Evolutionary conservation across 257 asterid species (phyloP).

Genomic region (Salvia miltiorrhiza): DNA sequence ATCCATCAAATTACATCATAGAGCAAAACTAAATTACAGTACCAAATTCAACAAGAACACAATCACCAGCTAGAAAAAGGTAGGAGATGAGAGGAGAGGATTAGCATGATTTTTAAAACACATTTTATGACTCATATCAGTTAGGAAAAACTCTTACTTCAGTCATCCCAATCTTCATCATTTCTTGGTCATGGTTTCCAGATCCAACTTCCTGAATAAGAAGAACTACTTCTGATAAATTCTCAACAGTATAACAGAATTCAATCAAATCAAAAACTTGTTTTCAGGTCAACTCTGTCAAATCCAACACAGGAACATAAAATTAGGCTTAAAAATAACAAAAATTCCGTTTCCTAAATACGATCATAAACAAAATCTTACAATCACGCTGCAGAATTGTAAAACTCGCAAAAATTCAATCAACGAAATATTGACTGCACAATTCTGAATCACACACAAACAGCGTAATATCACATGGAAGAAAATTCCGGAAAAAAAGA

Average conservation of each 20-base stretch:
- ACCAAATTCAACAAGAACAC: not conserved
- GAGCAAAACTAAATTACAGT: not conserved
- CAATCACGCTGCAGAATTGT: no score
- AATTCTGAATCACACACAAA: not conserved
- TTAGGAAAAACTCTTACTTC: not conserved
- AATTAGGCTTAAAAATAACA: not conserved
- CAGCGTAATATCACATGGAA: not conserved
- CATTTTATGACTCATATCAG: not conserved
- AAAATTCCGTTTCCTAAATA: not conserved
- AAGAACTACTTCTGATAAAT: not conserved
- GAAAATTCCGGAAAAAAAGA: not conserved
- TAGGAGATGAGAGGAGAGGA: not conserved
- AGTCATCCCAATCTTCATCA: not conserved
- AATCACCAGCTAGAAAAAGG: not conserved
- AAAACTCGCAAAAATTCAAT: not conserved
- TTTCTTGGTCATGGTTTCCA: not conserved
- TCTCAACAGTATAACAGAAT: conserved; percentile 6
- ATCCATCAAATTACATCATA: not conserved
- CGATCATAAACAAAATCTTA: not conserved
- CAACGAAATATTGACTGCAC: not conserved
- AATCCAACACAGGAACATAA: not conserved
- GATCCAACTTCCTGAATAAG: conserved; percentile 10
- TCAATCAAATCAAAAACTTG: not conserved
- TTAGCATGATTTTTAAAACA: not conserved
- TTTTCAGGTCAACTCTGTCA: not conserved